Evolutionary conservation across 2,329 filamentous ascomycete species (phyloP), one percentile per base, ranked within the genome.

Genomic region (Xylariaceae sp.): DNA sequence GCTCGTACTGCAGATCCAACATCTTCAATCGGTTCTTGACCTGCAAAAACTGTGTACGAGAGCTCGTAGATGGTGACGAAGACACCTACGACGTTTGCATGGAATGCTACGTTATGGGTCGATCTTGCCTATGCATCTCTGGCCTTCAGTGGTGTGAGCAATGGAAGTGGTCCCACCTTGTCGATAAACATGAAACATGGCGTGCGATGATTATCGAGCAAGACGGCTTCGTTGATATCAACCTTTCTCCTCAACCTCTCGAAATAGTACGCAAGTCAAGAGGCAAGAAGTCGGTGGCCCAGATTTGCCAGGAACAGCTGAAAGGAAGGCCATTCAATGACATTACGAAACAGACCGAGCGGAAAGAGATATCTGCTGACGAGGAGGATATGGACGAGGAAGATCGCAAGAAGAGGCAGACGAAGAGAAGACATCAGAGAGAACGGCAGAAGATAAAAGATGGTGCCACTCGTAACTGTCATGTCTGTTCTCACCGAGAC

Each of bases 61-160:
- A 81, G 53, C 79, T 90, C 17, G 78, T 82, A 9, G 82, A 82
- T 60, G 89, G 86, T 37, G 84, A 82, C 13, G 88, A 91, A 57
- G 90, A 97, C 70, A 90, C 90, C 0, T 99, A 97, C 71, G 94
- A 99, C 72, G 82, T 99, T 18, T 99, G 94, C 70, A 92, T 99
- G 89, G 94, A 99, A 67, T 99, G 94, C 71, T 99, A 96, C 70
- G 89, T 87, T n/a, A 96, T 97, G 89, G 94, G 94, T 18, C 85
- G 94, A 55, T 96, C 92, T 51, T 99, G 94, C 71, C 85, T 84
- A 2, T 99, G 94, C 70, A 82, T 96, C 54, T 96, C 92, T 2
- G 86, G 86, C 9, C 82, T 96, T 9, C 85, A 84, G 62, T 99
- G 93, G 92, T 91, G 90, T 54, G 92, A 99, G 71, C 94, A 97